Conservation (phyloP, 352 stramenopile species). For the Peronosclerospora sorghi region DNA sequence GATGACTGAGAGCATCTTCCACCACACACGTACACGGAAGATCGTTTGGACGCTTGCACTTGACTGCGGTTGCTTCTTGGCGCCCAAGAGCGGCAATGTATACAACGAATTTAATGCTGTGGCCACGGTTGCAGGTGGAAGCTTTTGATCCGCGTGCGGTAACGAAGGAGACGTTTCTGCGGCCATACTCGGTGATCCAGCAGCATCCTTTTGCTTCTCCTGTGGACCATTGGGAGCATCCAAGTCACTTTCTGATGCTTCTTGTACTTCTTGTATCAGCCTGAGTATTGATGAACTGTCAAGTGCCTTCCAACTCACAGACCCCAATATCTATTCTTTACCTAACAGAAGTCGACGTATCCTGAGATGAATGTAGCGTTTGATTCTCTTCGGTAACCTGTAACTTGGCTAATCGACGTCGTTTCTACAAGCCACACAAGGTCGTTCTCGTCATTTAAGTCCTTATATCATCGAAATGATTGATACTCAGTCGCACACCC, state of each 20-base stretch:
- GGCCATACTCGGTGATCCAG: background rate
- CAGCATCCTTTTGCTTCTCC: background rate
- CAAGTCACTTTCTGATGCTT: background rate
- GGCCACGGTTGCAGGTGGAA: slow-evolving; percentile 1
- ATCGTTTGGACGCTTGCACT: slow-evolving; percentile 11
- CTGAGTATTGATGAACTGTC: background rate
- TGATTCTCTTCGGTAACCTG: slow-evolving; percentile 20
- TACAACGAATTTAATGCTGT: slow-evolving; percentile 31
- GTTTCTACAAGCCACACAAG: slow-evolving; percentile 27
- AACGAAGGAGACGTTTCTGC: background rate
- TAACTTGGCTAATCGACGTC: slow-evolving; percentile 46
- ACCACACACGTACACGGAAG: slow-evolving; percentile 13
- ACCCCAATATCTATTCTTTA: no score
- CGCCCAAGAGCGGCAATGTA: slow-evolving; percentile 10
- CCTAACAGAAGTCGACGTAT: slow-evolving; percentile 3
- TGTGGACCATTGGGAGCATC: background rate
- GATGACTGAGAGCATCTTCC: background rate
- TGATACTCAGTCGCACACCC: slow-evolving; percentile 22
- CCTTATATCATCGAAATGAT: slow-evolving; percentile 3
- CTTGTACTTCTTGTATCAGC: background rate
- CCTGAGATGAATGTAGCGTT: background rate
- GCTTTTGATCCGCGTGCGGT: background rate
- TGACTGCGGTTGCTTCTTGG: slow-evolving; percentile 9
- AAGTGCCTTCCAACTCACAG: no score
- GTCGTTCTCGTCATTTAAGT: background rate